A percentile compares a stretch with the other conserved stretches of the same genome.
Evolutionary conservation across 2,329 filamentous ascomycete species (phyloP).

Genomic region (Xylaria sp.): DNA sequence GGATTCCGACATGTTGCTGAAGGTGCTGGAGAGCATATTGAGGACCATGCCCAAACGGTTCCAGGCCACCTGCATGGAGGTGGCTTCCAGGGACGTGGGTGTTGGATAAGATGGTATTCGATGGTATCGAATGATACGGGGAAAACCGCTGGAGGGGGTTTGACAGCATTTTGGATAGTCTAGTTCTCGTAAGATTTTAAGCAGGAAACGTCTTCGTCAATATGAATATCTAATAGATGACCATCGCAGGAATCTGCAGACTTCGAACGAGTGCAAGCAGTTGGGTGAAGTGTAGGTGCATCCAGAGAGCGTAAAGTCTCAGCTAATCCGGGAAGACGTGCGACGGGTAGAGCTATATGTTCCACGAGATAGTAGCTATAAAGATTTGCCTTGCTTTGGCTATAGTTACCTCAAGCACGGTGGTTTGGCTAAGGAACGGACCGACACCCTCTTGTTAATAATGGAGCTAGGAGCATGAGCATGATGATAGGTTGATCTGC

Average conservation of each 20-base stretch:
- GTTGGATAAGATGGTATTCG: constrained; percentile 66
- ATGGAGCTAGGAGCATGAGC: constrained; percentile 53
- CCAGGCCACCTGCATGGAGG: constrained; percentile 67
- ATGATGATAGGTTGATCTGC: constrained; percentile 53
- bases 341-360: constrained; percentile 50
- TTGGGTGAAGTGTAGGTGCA: constrained; percentile 56
- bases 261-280: constrained; percentile 58
- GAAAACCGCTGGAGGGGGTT: constrained; percentile 73
- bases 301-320: constrained; percentile 44
- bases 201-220: constrained; percentile 22
- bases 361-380: constrained; percentile 49
- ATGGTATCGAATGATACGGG: constrained; percentile 68
- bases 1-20: constrained; percentile 66
- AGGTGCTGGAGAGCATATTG: constrained; percentile 80
- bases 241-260: constrained; percentile 42
- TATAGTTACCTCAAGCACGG: constrained; percentile 48
- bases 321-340: constrained; percentile 46
- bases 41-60: constrained; percentile 74
- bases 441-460: constrained; percentile 53
- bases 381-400: constrained; percentile 51
- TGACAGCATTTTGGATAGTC: constrained; percentile 64
- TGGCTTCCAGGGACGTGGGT: constrained; percentile 64
- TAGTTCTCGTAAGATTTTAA: constrained; percentile 36
- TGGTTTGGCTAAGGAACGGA: constrained; percentile 54
- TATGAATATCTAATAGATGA: constrained; percentile 37